A percentile compares a stretch with the other conserved stretches of the same genome.
Evolutionary conservation across 1,284 basidiomycete genomes (phyloP).

Genomic region (Entoloma clypeatum): DNA sequence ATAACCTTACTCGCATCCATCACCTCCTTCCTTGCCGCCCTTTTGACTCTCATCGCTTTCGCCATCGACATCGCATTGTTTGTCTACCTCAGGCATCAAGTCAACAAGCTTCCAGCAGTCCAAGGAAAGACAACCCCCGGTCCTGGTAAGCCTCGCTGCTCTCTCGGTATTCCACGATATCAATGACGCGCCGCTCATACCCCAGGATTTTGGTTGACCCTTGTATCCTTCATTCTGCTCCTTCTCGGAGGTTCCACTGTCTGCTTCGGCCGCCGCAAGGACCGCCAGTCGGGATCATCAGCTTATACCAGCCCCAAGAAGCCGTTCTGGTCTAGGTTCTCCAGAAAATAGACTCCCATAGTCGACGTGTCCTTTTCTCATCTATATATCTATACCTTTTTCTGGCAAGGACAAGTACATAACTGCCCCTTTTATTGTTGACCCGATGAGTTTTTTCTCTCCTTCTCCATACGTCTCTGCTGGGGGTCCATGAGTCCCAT

Average conservation of each 20-base stretch:
- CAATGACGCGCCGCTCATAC: constrained; percentile 2
- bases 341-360: constrained; percentile 16
- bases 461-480: too few relatives aligned
- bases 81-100: constrained; percentile 53
- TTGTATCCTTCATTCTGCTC: constrained; percentile 61
- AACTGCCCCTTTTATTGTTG: too few relatives aligned
- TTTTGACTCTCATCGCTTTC: constrained; percentile 66
- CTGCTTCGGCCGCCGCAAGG: constrained; percentile 60
- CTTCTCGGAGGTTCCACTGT: constrained; percentile 63
- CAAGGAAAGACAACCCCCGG: constrained; percentile 47
- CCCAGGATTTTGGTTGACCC: constrained; percentile 71
- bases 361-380: background rate
- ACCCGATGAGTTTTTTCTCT: too few relatives aligned
- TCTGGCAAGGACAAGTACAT: too few relatives aligned
- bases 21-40: constrained; percentile 60
- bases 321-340: constrained; percentile 20
- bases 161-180: constrained; percentile 4
- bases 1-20: constrained; percentile 58
- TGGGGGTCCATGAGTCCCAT: too few relatives aligned
- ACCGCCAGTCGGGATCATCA: constrained; percentile 41
- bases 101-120: constrained; percentile 44
- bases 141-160: constrained; percentile 43
- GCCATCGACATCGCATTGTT: constrained; percentile 72
- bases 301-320: constrained; percentile 24
- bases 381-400: too few relatives aligned